Evolutionary conservation across 192 early-diverging fungal genomes (phyloP), one percentile per base, ranked within the genome.

Genomic region (Podochytrium sp.): DNA sequence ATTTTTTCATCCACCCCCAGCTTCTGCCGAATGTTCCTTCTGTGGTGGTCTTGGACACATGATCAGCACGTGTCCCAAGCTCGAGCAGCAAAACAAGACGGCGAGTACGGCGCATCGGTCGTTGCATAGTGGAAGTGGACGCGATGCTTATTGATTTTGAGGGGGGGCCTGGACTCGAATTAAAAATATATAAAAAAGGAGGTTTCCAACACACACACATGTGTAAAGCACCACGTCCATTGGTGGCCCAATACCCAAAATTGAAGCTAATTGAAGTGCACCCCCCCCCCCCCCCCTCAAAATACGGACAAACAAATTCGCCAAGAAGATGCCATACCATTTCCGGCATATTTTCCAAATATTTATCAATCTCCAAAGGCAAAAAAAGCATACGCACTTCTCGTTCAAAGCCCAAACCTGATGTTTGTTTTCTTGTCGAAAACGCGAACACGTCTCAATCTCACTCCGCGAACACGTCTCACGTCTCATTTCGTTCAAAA

Each of bases 11-110:
- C n/a, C n/a, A n/a, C n/a, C n/a, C n/a, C 76, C 84, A 76, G 95
- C 66, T 7, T 76, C 77, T 29, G 38, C 63, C 18, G 86, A 97
- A 52, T 99, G 97, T 74, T 89, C 91, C 4, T 95, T 91, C 83
- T 99, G 98, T 85, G 93, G 95, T 81, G 96, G 97, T 53, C 77
- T 99, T 33, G 96, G 95, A 33, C 96, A 98, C 82, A 87, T 94
- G 76, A 93, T 97, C 50, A 84, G 88, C 14, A 89, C 93, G 63
- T 98, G 95, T 74, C 87, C 87, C 32, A 88, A 87, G 57, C 60
- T 87, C 62, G 84, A 88, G 60, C 52, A 66, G 56, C 83, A 87
- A 76, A 49, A 76, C n/a, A 81, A 70, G 67, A 30, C 52, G 3
- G 37, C 59, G 49, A 47, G 68, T 55, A 70, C 52, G 32, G 38